Percentiles rank a stretch among this genome's conserved stretches.
Conservation (phyloP, 495 filamentous ascomycete species). For the Glonium stellatum region DNA sequence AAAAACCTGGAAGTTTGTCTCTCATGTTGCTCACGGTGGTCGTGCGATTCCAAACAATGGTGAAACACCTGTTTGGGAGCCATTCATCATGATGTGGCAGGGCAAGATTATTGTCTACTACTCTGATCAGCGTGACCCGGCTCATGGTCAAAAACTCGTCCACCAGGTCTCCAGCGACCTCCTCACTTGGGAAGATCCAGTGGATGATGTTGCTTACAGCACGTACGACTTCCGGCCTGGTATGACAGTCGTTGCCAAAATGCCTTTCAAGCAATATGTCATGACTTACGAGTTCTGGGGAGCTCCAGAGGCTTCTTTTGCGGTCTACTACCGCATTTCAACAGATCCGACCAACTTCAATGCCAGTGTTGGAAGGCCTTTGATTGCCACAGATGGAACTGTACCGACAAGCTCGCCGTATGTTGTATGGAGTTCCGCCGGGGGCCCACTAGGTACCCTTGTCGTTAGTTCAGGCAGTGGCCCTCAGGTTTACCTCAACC, state of each 20-base stretch:
- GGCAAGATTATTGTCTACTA: slow-evolving; percentile 58
- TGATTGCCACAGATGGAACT: slow-evolving; percentile 44
- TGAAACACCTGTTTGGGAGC: slow-evolving; percentile 63
- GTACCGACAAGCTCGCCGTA: slow-evolving; percentile 44
- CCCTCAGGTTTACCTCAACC: slow-evolving; percentile 53
- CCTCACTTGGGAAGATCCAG: slow-evolving; percentile 48
- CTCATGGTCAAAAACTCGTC: slow-evolving; percentile 59
- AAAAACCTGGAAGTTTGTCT: slow-evolving; percentile 58
- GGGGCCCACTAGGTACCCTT: slow-evolving; percentile 33
- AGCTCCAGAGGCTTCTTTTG: slow-evolving; percentile 44
- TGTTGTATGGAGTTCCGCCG: slow-evolving; percentile 33
- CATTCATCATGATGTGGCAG: slow-evolving; percentile 52
- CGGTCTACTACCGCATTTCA: slow-evolving; percentile 52
- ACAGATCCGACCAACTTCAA: slow-evolving; percentile 49
- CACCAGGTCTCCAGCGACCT: slow-evolving; percentile 55
- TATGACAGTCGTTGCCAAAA: slow-evolving; percentile 55
- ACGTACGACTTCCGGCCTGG: slow-evolving; percentile 59
- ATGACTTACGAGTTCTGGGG: slow-evolving; percentile 59
- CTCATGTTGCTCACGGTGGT: slow-evolving; percentile 58
- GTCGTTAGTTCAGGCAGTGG: slow-evolving; percentile 49
- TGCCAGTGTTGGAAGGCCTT: slow-evolving; percentile 36
- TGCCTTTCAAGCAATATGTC: slow-evolving; percentile 56
- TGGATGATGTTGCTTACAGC: slow-evolving; percentile 55
- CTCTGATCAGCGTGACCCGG: slow-evolving; percentile 58
- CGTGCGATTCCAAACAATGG: slow-evolving; percentile 55